A percentile compares a stretch with the other conserved stretches of the same genome.
These are phyloP conservation scores for Solanum ahanhuiri DNA, from an alignment of 257 asterid genomes.

Conservation along the genomic window DNA sequence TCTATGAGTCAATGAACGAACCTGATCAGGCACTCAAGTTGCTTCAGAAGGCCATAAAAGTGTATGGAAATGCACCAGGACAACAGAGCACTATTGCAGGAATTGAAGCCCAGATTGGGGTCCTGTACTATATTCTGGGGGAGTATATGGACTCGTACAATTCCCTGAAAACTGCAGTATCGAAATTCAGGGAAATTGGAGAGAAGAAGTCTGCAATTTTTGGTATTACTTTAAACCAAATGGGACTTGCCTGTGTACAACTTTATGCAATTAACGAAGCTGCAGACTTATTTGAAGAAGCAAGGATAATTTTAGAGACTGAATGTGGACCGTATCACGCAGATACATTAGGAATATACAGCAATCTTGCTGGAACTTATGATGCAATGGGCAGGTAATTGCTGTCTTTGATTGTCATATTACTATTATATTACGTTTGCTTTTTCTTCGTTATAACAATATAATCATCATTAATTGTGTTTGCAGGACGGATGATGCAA, in stretches of 20 bases:
- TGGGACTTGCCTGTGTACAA: conserved; percentile 35
- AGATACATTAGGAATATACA: conserved; percentile 33
- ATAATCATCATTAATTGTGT: background rate
- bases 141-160: conserved; percentile 22
- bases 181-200: conserved; percentile 25
- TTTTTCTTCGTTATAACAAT: background rate
- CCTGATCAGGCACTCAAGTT: conserved; percentile 31
- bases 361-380: conserved; percentile 38
- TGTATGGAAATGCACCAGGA: conserved; percentile 22
- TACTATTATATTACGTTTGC: background rate
- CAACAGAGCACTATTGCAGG: conserved; percentile 31
- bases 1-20: conserved; percentile 29
- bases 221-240: conserved; percentile 33
- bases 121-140: conserved; percentile 30
- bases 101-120: conserved; percentile 39
- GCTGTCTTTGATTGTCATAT: background rate
- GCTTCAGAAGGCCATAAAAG: conserved; percentile 27
- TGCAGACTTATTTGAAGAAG: conserved; percentile 37
- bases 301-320: conserved; percentile 28
- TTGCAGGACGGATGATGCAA: conserved; percentile 66
- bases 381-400: conserved; percentile 82
- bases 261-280: conserved; percentile 35
- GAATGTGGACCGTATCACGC: conserved; percentile 34
- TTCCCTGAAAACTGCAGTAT: conserved; percentile 23
- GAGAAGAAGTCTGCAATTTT: conserved; percentile 34